phyloP scores from a whole-genome alignment of 805 yeast species.

The Scheffersomyces ergatensis region DNA sequence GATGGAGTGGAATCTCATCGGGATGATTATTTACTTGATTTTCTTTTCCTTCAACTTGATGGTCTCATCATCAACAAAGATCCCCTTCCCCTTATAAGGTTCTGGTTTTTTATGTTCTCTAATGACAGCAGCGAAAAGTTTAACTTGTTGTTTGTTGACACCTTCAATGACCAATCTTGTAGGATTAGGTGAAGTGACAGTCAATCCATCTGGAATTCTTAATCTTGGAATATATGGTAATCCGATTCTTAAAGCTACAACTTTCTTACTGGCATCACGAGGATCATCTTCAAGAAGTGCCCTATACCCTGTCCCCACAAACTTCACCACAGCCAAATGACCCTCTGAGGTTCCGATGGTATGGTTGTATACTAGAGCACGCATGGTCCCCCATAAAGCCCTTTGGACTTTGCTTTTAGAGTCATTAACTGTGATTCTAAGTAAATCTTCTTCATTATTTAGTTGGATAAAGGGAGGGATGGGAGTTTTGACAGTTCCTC shows the following conservation, averaged over 20 bases:
- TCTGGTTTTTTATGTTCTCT: constrained; percentile 93
- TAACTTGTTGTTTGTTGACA: constrained; percentile 80
- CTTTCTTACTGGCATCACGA: constrained; percentile 38
- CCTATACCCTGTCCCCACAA: constrained; percentile 97
- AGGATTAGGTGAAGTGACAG: constrained; percentile 77
- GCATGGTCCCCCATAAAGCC: constrained; percentile 92
- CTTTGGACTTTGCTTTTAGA: constrained; percentile 64
- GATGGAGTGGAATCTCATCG: constrained; percentile 2
- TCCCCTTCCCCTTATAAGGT: constrained; percentile 98
- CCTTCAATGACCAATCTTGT: constrained; percentile 87
- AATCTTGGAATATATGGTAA: constrained; percentile 78
- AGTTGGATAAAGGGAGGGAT: constrained; percentile 71
- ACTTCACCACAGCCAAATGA: constrained; percentile 78
- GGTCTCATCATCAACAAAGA: constrained; percentile 87
- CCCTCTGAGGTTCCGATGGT: constrained; percentile 91
- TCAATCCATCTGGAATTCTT: constrained; percentile 72
- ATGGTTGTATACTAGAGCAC: constrained; percentile 75
- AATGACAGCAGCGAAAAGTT: constrained; percentile 81
- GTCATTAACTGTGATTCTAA: constrained; percentile 58
- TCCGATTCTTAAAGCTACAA: constrained; percentile 81
- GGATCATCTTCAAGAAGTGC: constrained; percentile 65
- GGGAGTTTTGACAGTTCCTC: constrained; percentile 60
- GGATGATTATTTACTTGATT: constrained; percentile 70
- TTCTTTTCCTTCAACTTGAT: constrained; percentile 88
- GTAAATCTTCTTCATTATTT: constrained; percentile 10